These are phyloP conservation scores for Metschnikowia lunata DNA, from an alignment of 805 yeast genomes.

Conservation along the genomic window DNA sequence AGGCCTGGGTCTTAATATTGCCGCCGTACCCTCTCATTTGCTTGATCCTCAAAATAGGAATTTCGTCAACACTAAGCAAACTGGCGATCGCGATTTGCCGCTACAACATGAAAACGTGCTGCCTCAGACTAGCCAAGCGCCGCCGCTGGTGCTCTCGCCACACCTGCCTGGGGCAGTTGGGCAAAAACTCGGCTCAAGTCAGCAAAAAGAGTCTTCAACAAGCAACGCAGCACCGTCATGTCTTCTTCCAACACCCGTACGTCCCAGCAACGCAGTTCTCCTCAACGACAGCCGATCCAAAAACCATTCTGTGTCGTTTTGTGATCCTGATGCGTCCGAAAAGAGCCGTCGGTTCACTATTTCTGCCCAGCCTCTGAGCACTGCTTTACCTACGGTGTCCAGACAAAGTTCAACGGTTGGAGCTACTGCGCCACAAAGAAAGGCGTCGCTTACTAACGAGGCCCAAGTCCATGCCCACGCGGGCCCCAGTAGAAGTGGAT, in stretches of 20 bases:
- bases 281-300: conserved; percentile 7
- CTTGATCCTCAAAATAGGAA: conserved; percentile 6
- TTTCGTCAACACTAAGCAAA: neutral
- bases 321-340: conserved; percentile 33
- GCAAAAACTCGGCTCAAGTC: conserved; percentile 5
- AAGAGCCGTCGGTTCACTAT: conserved; percentile 39
- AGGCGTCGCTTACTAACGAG: conserved; percentile 10
- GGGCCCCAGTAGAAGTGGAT: conserved; percentile 7
- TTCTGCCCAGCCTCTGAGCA: conserved; percentile 40
- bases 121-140: conserved; percentile 6
- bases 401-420: conserved; percentile 8
- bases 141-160: neutral
- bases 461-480: conserved; percentile 1
- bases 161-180: too few relatives aligned
- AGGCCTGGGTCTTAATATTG: conserved; percentile 1
- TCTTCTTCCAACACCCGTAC: conserved; percentile 8
- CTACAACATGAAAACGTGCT: conserved; percentile 3
- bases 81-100: conserved; percentile 4
- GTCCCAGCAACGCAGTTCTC: conserved; percentile 5
- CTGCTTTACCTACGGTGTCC: conserved; percentile 16
- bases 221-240: conserved; percentile 4
- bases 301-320: conserved; percentile 30
- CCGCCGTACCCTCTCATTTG: conserved; percentile 7
- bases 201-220: conserved; percentile 3
- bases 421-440: conserved; percentile 8